Conservation (phyloP, 2,329 filamentous ascomycete species). For the Amauroascus verrucosus region DNA sequence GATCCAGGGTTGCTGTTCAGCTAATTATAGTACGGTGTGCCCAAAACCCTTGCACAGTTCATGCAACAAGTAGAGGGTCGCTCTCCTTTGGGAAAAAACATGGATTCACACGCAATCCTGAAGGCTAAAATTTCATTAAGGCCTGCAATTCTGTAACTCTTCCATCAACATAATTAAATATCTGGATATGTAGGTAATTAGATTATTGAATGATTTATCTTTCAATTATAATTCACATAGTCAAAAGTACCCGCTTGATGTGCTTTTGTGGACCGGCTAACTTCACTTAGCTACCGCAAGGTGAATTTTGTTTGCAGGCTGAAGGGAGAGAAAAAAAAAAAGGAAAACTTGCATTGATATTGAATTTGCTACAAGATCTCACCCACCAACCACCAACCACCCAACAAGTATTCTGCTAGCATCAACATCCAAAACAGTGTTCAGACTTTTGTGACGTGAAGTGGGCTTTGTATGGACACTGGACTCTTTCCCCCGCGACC, state of each 20-base stretch:
- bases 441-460: not conserved
- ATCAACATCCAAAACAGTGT: not conserved
- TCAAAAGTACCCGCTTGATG: not conserved
- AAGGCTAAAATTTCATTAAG: not conserved
- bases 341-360: conserved; percentile 5
- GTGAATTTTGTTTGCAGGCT: conserved; percentile 4
- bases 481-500: not conserved
- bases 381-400: not conserved
- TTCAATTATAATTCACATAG: not conserved
- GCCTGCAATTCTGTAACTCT: too few relatives aligned
- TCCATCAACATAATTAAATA: too few relatives aligned
- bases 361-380: not conserved
- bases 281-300: not conserved
- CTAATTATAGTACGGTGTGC: not conserved
- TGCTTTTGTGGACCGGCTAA: not conserved
- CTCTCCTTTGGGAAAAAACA: not conserved
- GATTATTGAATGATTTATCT: too few relatives aligned
- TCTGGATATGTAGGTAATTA: too few relatives aligned
- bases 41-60: not conserved
- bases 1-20: not conserved
- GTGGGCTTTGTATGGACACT: not conserved
- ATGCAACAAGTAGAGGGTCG: not conserved
- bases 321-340: too few relatives aligned
- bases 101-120: not conserved
- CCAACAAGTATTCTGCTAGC: not conserved